phyloP scores from a whole-genome alignment of 2,329 filamentous ascomycete genomes.

The Colletotrichum tropicale region DNA sequence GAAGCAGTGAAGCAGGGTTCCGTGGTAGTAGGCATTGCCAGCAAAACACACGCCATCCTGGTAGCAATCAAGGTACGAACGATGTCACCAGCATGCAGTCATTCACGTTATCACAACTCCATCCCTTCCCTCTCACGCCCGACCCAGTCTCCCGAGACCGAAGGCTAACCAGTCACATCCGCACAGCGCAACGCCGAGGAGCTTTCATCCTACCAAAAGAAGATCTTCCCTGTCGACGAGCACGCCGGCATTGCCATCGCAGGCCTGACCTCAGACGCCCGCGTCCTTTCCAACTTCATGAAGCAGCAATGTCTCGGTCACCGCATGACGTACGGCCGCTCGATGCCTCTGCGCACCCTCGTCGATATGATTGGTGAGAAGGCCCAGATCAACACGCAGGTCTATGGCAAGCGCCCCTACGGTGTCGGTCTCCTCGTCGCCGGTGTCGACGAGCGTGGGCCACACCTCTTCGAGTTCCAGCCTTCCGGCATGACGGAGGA shows the following conservation, averaged over 20 bases:
- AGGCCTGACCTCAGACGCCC: conserved; percentile 95
- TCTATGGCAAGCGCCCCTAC: conserved; percentile 96
- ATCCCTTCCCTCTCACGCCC: neutral
- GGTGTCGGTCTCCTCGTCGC: conserved; percentile 92
- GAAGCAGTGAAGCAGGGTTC: conserved; percentile 99
- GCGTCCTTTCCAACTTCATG: conserved; percentile 99
- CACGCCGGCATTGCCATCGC: conserved; percentile 96
- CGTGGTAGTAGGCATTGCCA: conserved; percentile 94
- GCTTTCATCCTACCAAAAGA: conserved; percentile 99
- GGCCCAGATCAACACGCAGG: conserved; percentile 96
- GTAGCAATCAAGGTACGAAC: conserved; percentile 87
- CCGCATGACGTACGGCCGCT: conserved; percentile 92
- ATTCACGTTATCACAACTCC: neutral
- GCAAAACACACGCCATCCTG: conserved; percentile 97
- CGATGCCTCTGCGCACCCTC: conserved; percentile 88
- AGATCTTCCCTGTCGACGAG: conserved; percentile 95
- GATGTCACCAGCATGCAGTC: neutral
- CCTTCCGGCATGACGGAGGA: conserved; percentile 95
- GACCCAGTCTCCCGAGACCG: neutral
- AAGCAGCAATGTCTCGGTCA: conserved; percentile 98
- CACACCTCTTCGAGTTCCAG: conserved; percentile 98
- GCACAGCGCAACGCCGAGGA: conserved; percentile 94
- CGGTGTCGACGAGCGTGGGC: conserved; percentile 90
- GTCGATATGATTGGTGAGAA: conserved; percentile 93
- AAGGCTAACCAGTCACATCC: neutral